A percentile compares a stretch with the other conserved stretches of the same genome.
phyloP scores from a whole-genome alignment of 306 rosid species.

The Elaeagnus macrophylla region DNA sequence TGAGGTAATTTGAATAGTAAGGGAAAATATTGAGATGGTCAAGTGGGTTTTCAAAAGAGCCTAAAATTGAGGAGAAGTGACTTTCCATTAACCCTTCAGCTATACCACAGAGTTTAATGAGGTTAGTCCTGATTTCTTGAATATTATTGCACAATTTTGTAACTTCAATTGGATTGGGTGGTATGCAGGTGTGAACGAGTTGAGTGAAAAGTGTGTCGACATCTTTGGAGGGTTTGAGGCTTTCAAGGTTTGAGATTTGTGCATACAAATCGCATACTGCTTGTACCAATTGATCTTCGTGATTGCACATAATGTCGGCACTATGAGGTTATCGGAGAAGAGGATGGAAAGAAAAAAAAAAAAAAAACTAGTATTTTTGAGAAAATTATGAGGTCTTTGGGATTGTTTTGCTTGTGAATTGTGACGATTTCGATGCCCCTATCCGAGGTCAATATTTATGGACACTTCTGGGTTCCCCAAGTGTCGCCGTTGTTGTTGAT shows the following conservation, averaged over 20 bases:
- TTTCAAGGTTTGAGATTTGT: slow-evolving; percentile 51
- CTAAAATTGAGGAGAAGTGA: slow-evolving; percentile 50
- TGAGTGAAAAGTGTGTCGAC: slow-evolving; percentile 79
- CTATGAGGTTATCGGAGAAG: slow-evolving; percentile 29
- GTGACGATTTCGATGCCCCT: no score
- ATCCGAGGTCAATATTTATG: no score
- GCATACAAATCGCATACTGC: slow-evolving; percentile 38
- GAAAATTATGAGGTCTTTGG: no score
- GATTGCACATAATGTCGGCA: slow-evolving; percentile 63
- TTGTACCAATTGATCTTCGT: slow-evolving; percentile 46
- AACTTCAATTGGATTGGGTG: slow-evolving; percentile 58
- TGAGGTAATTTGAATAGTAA: slow-evolving; percentile 67
- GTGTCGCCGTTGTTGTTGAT: no score
- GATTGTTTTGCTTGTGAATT: no score
- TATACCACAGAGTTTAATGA: slow-evolving; percentile 53
- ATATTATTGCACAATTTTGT: slow-evolving; percentile 28
- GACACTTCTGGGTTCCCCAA: no score
- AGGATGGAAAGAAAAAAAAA: no score
- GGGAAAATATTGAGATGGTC: slow-evolving; percentile 57
- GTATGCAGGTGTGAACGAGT: slow-evolving; percentile 71
- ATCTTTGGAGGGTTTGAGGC: slow-evolving; percentile 66
- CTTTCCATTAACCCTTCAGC: slow-evolving; percentile 69
- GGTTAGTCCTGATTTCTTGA: slow-evolving; percentile 49
- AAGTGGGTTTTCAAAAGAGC: slow-evolving; percentile 38
- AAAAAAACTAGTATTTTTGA: no score